These are phyloP conservation scores for Diplodia intermedia DNA, from an alignment of 2,329 filamentous ascomycete species.

Conservation along the genomic window DNA sequence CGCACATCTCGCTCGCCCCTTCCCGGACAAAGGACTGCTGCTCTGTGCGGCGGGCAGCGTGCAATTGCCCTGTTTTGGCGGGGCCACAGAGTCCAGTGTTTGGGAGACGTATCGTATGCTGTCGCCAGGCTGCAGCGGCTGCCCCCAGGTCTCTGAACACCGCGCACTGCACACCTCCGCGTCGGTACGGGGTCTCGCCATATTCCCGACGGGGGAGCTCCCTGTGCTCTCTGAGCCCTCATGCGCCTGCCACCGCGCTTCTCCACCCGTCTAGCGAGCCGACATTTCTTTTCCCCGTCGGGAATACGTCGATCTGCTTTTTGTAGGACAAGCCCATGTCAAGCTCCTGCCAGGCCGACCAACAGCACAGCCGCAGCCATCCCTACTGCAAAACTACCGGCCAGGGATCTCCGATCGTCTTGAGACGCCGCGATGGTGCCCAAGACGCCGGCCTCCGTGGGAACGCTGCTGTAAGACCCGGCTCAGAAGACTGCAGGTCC, in stretches of 20 bases:
- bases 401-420: conserved; percentile 31
- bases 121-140: conserved; percentile 21
- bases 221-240: conserved; percentile 20
- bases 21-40: neutral
- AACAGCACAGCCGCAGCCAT: conserved; percentile 20
- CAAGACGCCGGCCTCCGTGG: conserved; percentile 24
- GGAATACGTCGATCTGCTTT: conserved; percentile 7
- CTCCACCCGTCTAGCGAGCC: conserved; percentile 4
- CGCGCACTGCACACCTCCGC: conserved; percentile 14
- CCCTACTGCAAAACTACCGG: conserved; percentile 13
- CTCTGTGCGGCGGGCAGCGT: neutral
- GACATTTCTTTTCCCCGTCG: conserved; percentile 16
- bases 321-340: conserved; percentile 28
- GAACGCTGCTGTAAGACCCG: conserved; percentile 32
- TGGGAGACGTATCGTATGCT: conserved; percentile 21
- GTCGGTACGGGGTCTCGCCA: conserved; percentile 9
- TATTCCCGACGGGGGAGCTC: conserved; percentile 19
- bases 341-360: conserved; percentile 25
- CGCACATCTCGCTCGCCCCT: conserved; percentile 2
- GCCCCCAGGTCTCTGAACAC: conserved; percentile 16
- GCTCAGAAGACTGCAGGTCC: conserved; percentile 25
- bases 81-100: neutral
- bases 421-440: conserved; percentile 30
- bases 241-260: conserved; percentile 16
- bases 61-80: conserved; percentile 17